A percentile compares a stretch with the other conserved stretches of the same genome.
These are phyloP conservation scores for Physcomitrellopsis africana DNA, from an alignment of 225 moss, liverwort and hornwort species.

Conservation along the genomic window DNA sequence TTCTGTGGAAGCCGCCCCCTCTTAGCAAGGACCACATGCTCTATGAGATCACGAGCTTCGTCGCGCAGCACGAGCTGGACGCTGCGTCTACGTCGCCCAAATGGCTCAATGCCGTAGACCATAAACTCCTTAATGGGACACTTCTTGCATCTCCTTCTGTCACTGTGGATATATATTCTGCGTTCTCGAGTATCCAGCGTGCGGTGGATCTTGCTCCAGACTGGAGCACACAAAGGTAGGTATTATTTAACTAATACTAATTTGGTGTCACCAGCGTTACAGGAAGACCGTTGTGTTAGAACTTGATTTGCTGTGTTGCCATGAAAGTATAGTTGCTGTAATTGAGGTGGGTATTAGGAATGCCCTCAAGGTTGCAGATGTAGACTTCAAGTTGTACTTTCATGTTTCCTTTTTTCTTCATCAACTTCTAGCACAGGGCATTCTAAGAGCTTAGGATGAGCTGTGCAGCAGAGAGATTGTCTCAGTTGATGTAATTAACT, in stretches of 20 bases:
- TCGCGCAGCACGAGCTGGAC: slow-evolving; percentile 13
- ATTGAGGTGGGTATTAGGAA: no score
- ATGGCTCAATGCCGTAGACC: slow-evolving; percentile 42
- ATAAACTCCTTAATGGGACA: slow-evolving; percentile 36
- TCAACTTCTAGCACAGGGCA: no score
- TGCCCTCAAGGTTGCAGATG: no score
- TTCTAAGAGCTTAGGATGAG: no score
- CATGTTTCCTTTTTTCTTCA: no score
- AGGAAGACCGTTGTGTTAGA: no score
- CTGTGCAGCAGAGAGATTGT: no score
- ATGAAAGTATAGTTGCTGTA: no score
- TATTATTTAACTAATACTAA: background rate
- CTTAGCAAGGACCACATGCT: slow-evolving; percentile 49
- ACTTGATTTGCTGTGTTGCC: no score
- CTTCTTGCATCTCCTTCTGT: slow-evolving; percentile 42
- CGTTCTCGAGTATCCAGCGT: slow-evolving; percentile 47
- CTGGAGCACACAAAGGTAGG: slow-evolving; percentile 50
- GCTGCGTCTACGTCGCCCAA: slow-evolving; percentile 26
- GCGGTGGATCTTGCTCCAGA: slow-evolving; percentile 53
- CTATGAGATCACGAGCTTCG: slow-evolving; percentile 23
- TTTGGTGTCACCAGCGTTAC: no score
- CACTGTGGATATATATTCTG: slow-evolving; percentile 48
- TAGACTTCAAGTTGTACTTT: no score
- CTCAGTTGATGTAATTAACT: no score
- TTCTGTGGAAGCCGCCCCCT: slow-evolving; percentile 58